Conservation (phyloP, 2,329 filamentous ascomycete genomes). For the Sclerotinia nivalis region DNA sequence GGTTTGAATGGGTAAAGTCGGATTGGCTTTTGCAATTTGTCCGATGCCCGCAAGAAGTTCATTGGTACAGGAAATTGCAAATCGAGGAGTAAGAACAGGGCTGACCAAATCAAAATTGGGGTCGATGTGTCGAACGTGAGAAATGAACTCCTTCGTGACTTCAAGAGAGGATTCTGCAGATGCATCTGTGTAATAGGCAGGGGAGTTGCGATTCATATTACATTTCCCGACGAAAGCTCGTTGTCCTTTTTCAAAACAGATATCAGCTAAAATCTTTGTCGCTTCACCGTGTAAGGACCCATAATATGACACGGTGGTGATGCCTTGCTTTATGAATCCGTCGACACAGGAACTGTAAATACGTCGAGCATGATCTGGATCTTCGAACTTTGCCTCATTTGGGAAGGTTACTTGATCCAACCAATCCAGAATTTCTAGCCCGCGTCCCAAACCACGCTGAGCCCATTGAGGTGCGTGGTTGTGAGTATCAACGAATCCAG, state of each 20-base stretch:
- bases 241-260: slow-evolving; percentile 78
- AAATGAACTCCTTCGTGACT: slow-evolving; percentile 26
- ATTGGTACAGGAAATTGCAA: slow-evolving; percentile 50
- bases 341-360: slow-evolving; percentile 77
- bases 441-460: slow-evolving; percentile 43
- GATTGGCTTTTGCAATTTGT: slow-evolving; percentile 50
- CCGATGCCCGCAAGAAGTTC: slow-evolving; percentile 58
- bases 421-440: slow-evolving; percentile 55
- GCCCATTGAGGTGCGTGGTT: slow-evolving; percentile 64
- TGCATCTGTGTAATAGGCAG: slow-evolving; percentile 54
- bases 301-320: slow-evolving; percentile 87
- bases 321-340: slow-evolving; percentile 80
- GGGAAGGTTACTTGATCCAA: slow-evolving; percentile 64
- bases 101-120: slow-evolving; percentile 49
- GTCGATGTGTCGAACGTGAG: slow-evolving; percentile 49
- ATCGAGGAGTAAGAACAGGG: slow-evolving; percentile 48
- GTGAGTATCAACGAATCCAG: slow-evolving; percentile 66
- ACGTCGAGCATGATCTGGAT: slow-evolving; percentile 59
- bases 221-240: slow-evolving; percentile 79
- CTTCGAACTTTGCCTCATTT: slow-evolving; percentile 65
- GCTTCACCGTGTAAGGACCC: slow-evolving; percentile 81
- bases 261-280: slow-evolving; percentile 81
- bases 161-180: slow-evolving; percentile 42
- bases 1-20: slow-evolving; percentile 59
- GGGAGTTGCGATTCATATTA: slow-evolving; percentile 70